phyloP scores from a whole-genome alignment of 441 rosid genomes.

The Gossypium schwendimanii region DNA sequence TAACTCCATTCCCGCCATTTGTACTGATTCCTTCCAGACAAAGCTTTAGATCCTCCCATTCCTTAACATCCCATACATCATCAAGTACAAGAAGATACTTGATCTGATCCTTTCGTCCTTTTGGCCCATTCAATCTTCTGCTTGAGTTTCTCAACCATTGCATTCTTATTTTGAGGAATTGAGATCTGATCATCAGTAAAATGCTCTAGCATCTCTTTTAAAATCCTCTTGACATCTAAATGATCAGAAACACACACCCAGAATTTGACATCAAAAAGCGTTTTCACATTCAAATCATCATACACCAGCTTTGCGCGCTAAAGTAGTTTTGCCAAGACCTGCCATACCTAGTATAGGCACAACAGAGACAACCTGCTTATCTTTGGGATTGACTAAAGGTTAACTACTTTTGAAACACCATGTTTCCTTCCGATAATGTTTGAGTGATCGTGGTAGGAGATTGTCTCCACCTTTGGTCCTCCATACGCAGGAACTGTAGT shows the following conservation, averaged over 20 bases:
- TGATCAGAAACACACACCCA: constrained; percentile 30
- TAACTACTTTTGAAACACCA: too few species aligned
- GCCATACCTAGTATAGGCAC: not conserved
- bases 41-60: constrained; percentile 1
- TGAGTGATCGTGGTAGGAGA: too few species aligned
- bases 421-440: too few species aligned
- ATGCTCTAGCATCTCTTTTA: not conserved
- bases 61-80: not conserved
- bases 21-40: not conserved
- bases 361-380: not conserved
- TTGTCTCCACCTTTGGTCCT: too few species aligned
- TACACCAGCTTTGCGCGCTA: not conserved
- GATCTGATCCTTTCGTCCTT: not conserved
- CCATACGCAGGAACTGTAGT: not conserved
- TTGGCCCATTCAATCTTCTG: not conserved
- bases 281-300: constrained; percentile 15
- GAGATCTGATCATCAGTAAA: not conserved
- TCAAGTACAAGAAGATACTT: not conserved
- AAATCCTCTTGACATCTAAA: not conserved
- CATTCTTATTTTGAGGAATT: not conserved
- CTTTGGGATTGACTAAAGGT: not conserved
- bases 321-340: not conserved
- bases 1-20: not conserved
- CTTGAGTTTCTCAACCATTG: not conserved
- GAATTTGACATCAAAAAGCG: constrained; percentile 23